phyloP scores from a whole-genome alignment of 495 filamentous ascomycete genomes.

The Bacidia rubella region DNA sequence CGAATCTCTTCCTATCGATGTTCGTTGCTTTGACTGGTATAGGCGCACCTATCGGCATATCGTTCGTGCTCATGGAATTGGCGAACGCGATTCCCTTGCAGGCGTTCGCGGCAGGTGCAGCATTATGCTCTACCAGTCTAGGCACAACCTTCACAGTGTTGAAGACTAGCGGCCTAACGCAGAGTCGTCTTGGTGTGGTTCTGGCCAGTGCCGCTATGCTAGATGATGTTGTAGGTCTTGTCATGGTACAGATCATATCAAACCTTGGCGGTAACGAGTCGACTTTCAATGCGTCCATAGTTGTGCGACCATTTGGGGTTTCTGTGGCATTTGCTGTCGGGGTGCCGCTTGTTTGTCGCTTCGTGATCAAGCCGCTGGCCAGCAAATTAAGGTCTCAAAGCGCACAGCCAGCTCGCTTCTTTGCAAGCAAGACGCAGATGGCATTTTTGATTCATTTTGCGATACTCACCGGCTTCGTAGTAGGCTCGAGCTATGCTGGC shows the following conservation, averaged over 20 bases:
- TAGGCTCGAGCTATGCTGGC: constrained; percentile 46
- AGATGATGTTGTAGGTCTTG: constrained; percentile 70
- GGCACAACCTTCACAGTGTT: constrained; percentile 72
- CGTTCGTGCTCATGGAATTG: constrained; percentile 41
- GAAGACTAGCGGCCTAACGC: constrained; percentile 36
- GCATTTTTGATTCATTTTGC: constrained; percentile 29
- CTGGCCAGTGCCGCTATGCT: constrained; percentile 64
- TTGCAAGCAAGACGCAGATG: constrained; percentile 15
- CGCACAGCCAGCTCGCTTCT: constrained; percentile 3
- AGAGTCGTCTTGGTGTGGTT: constrained; percentile 54
- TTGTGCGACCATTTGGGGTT: constrained; percentile 46
- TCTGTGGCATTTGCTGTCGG: constrained; percentile 41
- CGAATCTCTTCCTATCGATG: constrained; percentile 46
- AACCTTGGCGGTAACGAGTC: constrained; percentile 28
- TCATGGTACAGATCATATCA: constrained; percentile 58
- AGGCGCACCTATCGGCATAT: constrained; percentile 48
- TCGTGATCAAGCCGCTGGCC: constrained; percentile 30
- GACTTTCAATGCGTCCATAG: constrained; percentile 28
- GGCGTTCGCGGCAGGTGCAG: constrained; percentile 62
- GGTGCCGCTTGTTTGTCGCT: constrained; percentile 32
- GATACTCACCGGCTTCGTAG: constrained; percentile 40
- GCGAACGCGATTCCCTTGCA: constrained; percentile 47
- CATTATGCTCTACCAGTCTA: constrained; percentile 61
- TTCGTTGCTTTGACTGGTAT: constrained; percentile 53
- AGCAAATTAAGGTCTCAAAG: background rate